Base-by-base conservation (phyloP, 495 filamentous ascomycete species). In the Thermochaetoides thermophila region DNA sequence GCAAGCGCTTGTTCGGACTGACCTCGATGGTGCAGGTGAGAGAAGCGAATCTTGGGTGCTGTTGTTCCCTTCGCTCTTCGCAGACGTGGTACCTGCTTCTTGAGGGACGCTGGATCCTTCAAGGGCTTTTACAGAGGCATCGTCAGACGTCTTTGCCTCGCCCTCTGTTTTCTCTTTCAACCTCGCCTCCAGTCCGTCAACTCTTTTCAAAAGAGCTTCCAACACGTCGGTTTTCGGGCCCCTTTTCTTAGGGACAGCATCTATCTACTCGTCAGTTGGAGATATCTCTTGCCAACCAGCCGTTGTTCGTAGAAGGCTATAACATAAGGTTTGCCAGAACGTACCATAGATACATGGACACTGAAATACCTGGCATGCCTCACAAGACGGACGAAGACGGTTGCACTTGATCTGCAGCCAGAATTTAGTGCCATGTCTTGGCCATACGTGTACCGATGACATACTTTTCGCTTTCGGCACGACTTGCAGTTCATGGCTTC, bases 401-500 rank as follows among this genome's bases (percentile, higher is more conserved):
- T 85, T 87, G 57, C 83, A 91, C 58, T 91, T 91, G 63, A 87
- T 87, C 82, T 83, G 43, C 17, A 7, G n/a, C n/a, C n/a, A n/a
- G n/a, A n/a, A n/a, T n/a, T n/a, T n/a, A n/a, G n/a, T n/a, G n/a
- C n/a, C n/a, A n/a, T n/a, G n/a, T n/a, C n/a, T n/a, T n/a, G n/a
- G n/a, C n/a, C n/a, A n/a, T n/a, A n/a, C n/a, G n/a, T n/a, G n/a
- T n/a, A n/a, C n/a, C n/a, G n/a, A n/a, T n/a, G 8, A 4, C 31
- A 34, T 52, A 84, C 81, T 66, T 91, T 91, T 48, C 83, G 68
- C 53, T 86, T 91, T 42, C 83, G 74, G 63, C 83, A 91, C 15
- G 78, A 84, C 52, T 91, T 87, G 71, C 83, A 91, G 55, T 91
- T 91, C 83, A 91, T 91, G 13, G 81, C 77, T 60, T 87, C 81